Evolutionary conservation across 2,329 filamentous ascomycete genomes (phyloP).

Genomic region (Keithomyces neogunnii): DNA sequence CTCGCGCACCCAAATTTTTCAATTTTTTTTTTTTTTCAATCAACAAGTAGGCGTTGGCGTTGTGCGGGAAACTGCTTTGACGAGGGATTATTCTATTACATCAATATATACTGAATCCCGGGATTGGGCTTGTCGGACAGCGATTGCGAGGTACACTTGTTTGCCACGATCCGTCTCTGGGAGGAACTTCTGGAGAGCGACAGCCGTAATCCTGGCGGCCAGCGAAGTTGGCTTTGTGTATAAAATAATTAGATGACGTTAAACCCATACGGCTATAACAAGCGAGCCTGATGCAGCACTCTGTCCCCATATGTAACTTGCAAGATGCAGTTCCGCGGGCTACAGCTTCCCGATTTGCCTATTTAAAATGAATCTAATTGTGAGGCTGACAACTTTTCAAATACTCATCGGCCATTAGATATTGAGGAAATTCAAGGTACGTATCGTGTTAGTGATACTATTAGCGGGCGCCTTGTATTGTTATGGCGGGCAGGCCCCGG

Average conservation of each 20-base stretch:
- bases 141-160: not conserved
- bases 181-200: not conserved
- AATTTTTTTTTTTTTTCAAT: not conserved
- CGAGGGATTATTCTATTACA: not conserved
- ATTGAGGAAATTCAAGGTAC: too few species aligned
- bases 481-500: too few species aligned
- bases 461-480: too few species aligned
- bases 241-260: not conserved
- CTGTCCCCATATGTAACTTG: too few species aligned
- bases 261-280: too few species aligned
- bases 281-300: too few species aligned
- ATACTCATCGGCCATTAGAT: too few species aligned
- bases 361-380: too few species aligned
- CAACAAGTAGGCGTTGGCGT: constrained; percentile 2
- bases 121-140: not conserved
- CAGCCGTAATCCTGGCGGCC: not conserved
- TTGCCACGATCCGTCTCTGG: not conserved
- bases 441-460: too few species aligned
- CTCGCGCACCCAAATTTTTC: not conserved
- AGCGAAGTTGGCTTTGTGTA: not conserved
- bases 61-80: not conserved
- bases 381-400: too few species aligned
- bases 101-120: not conserved
- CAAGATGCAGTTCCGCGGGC: too few species aligned
- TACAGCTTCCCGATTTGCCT: too few species aligned